A percentile compares a stretch with the other conserved stretches of the same genome.
Conservation (phyloP, 225 moss, liverwort and hornwort species). For the Marchantia paleacea region DNA sequence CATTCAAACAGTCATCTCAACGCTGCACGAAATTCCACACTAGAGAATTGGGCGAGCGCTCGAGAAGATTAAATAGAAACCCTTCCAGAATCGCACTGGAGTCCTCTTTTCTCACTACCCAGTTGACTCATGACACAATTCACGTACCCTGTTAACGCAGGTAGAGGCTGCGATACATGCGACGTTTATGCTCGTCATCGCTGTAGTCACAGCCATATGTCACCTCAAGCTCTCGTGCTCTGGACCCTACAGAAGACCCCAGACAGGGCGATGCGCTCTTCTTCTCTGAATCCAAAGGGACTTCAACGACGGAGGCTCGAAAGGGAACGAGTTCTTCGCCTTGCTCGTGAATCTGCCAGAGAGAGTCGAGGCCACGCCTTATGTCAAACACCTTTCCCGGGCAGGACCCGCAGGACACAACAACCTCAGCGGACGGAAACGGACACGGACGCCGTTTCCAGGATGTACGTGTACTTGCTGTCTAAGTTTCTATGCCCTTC, state of each 20-base stretch:
- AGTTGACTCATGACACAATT: background rate
- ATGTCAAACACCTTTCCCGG: too few relatives aligned
- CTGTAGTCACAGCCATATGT: background rate
- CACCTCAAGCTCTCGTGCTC: background rate
- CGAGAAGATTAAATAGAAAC: background rate
- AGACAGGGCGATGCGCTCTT: background rate
- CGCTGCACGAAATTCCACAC: background rate
- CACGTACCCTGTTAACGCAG: conserved; percentile 7
- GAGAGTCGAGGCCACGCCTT: background rate
- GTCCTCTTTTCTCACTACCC: background rate
- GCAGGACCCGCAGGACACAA: too few relatives aligned
- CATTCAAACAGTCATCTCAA: background rate
- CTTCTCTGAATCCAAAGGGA: background rate
- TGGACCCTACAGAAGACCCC: background rate
- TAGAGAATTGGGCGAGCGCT: too few relatives aligned
- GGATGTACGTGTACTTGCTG: too few relatives aligned
- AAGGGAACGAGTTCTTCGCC: too few relatives aligned
- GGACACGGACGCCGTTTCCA: too few relatives aligned
- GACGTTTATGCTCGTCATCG: conserved; percentile 5
- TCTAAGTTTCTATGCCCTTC: too few relatives aligned
- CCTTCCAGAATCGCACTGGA: background rate
- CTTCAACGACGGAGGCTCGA: too few relatives aligned
- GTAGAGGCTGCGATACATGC: background rate
- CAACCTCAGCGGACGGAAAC: too few relatives aligned
- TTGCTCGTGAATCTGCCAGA: background rate